Conservation (phyloP, 352 stramenopile species). For the Thraustotheca clavata region DNA sequence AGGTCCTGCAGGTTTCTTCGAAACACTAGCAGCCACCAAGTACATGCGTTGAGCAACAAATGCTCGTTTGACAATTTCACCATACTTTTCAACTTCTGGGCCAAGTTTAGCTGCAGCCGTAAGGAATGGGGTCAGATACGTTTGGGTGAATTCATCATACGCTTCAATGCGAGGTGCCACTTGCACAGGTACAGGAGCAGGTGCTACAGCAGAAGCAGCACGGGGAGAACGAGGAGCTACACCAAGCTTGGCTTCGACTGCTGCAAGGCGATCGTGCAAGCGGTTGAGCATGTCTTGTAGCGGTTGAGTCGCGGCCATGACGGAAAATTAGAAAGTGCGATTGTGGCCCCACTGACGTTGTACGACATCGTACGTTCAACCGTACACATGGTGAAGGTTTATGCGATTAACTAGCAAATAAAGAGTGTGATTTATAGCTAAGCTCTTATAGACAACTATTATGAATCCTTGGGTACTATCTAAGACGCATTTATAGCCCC, state of each 20-base stretch:
- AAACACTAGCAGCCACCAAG: conserved; percentile 87
- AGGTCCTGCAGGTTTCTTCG: conserved; percentile 85
- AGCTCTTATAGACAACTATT: too few species aligned
- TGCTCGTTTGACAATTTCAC: conserved; percentile 73
- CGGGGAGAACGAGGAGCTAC: conserved; percentile 26
- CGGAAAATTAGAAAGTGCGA: conserved; percentile 13
- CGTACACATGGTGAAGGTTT: too few species aligned
- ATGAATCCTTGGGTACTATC: too few species aligned
- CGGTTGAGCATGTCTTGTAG: conserved; percentile 75
- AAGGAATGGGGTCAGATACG: conserved; percentile 79
- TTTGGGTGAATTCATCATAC: conserved; percentile 87
- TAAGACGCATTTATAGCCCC: too few species aligned
- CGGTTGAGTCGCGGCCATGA: conserved; percentile 62
- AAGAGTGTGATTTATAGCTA: too few species aligned
- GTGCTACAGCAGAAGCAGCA: background rate
- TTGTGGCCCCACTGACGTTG: conserved; percentile 6
- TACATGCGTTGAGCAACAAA: conserved; percentile 88
- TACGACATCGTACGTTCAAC: conserved; percentile 5
- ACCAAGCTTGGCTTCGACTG: conserved; percentile 71
- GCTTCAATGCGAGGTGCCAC: conserved; percentile 66
- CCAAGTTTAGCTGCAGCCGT: conserved; percentile 66
- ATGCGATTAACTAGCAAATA: too few species aligned
- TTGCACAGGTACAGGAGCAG: conserved; percentile 27
- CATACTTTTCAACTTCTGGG: conserved; percentile 72
- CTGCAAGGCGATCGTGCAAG: conserved; percentile 65